These are phyloP conservation scores for Mariannaea elegans DNA, from an alignment of 2,329 filamentous ascomycete species.

Conservation along the genomic window DNA sequence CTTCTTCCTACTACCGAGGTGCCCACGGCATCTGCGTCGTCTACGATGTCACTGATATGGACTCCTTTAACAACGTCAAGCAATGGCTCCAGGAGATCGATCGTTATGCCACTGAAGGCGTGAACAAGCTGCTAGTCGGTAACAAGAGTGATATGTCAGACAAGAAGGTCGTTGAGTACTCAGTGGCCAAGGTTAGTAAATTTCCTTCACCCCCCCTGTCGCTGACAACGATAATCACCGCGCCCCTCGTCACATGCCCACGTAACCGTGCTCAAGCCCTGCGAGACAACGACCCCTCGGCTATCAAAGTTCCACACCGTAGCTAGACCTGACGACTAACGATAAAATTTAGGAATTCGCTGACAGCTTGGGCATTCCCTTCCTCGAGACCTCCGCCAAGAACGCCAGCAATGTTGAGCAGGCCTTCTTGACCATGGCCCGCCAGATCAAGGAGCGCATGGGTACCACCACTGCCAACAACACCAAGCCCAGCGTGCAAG, in stretches of 20 bases:
- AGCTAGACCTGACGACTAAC: constrained; percentile 30
- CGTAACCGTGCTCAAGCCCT: constrained; percentile 20
- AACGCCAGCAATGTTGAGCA: constrained; percentile 99
- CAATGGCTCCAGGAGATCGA: constrained; percentile 99
- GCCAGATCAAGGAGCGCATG: constrained; percentile 99
- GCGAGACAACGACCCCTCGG: constrained; percentile 21
- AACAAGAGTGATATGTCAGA: constrained; percentile 99
- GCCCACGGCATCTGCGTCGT: constrained; percentile 99
- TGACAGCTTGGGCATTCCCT: constrained; percentile 97
- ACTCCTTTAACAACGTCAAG: constrained; percentile 99
- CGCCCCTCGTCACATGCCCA: constrained; percentile 33
- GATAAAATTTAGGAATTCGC: constrained; percentile 81
- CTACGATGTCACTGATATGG: constrained; percentile 99
- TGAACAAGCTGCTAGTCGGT: constrained; percentile 98
- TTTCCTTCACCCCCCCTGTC: background rate
- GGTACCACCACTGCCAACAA: constrained; percentile 94
- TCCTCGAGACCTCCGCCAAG: constrained; percentile 99
- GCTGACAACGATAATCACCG: constrained; percentile 1
- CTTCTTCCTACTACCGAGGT: constrained; percentile 98
- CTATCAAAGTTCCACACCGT: background rate
- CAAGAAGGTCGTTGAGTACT: constrained; percentile 99
- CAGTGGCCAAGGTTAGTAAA: constrained; percentile 90
- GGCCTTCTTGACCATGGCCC: constrained; percentile 99
- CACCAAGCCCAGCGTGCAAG: constrained; percentile 98
- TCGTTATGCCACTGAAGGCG: constrained; percentile 97